These are phyloP conservation scores for Neobulgaria alba DNA, from an alignment of 2,329 filamentous ascomycete genomes.

Conservation along the genomic window DNA sequence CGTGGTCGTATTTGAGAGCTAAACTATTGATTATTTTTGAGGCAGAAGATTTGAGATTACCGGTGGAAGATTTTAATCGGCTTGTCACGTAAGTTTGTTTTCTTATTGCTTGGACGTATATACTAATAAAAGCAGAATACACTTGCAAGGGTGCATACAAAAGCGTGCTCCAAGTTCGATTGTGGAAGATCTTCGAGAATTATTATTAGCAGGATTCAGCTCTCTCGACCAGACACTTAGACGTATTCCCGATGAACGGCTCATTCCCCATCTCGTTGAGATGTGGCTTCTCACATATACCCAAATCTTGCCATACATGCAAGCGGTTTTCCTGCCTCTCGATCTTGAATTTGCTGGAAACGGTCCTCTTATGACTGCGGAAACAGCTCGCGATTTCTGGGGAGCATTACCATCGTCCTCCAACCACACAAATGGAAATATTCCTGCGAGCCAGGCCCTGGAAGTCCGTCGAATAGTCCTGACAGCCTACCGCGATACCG, in stretches of 20 bases:
- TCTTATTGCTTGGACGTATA: background rate
- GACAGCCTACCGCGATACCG: conserved; percentile 76
- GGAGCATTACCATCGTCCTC: conserved; percentile 51
- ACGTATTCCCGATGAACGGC: conserved; percentile 69
- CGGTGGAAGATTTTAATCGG: conserved; percentile 75
- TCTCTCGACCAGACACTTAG: conserved; percentile 78
- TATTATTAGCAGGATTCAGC: conserved; percentile 72
- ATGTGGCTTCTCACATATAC: conserved; percentile 93
- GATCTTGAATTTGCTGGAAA: conserved; percentile 88
- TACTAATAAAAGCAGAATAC: conserved; percentile 37
- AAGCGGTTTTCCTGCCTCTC: conserved; percentile 87
- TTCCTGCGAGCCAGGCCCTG: conserved; percentile 44
- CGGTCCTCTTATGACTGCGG: conserved; percentile 66
- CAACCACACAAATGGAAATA: conserved; percentile 37
- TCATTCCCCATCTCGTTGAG: conserved; percentile 86
- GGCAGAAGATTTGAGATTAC: conserved; percentile 69
- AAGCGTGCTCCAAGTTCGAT: conserved; percentile 62
- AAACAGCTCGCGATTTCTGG: conserved; percentile 88
- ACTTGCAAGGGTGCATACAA: conserved; percentile 70
- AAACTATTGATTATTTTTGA: conserved; percentile 73
- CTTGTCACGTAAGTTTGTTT: conserved; percentile 50
- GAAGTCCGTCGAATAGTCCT: conserved; percentile 87
- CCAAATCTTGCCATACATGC: conserved; percentile 82
- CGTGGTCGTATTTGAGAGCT: conserved; percentile 72
- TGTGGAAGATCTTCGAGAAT: conserved; percentile 67